phyloP scores from a whole-genome alignment of 169 alveolate genomes.

The Theileria annulata region DNA sequence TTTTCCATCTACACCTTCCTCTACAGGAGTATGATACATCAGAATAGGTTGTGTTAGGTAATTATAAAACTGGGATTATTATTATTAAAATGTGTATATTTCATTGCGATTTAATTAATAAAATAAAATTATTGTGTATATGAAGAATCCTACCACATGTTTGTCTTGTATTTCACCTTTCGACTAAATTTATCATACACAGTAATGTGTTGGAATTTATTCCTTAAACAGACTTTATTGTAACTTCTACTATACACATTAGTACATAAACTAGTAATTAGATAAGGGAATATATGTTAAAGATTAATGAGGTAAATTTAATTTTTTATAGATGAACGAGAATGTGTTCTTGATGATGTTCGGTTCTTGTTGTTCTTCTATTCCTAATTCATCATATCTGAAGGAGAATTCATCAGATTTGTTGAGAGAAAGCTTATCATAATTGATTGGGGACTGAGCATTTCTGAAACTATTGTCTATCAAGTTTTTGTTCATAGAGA shows the following conservation, averaged over 20 bases:
- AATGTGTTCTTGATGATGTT: slow-evolving; percentile 51
- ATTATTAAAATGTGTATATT: too few relatives aligned
- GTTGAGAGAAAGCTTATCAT: not conserved
- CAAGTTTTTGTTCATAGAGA: not conserved
- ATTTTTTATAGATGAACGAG: slow-evolving; percentile 33
- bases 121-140: too few relatives aligned
- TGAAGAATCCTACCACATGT: too few relatives aligned
- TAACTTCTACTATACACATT: not conserved
- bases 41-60: too few relatives aligned
- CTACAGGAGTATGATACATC: too few relatives aligned
- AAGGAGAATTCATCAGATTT: too few relatives aligned
- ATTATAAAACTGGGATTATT: too few relatives aligned
- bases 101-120: too few relatives aligned
- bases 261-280: not conserved
- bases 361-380: slow-evolving; percentile 23
- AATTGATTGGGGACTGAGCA: not conserved
- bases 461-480: not conserved
- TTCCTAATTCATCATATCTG: slow-evolving; percentile 6
- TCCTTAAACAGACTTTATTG: not conserved
- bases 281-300: not conserved
- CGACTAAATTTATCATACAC: not conserved
- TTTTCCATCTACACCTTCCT: not conserved
- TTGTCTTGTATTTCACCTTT: not conserved
- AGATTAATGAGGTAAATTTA: slow-evolving; percentile 21
- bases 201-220: not conserved